Evolutionary conservation across 192 early-diverging fungal genomes (phyloP).

Genomic region (Coemansia sp.): DNA sequence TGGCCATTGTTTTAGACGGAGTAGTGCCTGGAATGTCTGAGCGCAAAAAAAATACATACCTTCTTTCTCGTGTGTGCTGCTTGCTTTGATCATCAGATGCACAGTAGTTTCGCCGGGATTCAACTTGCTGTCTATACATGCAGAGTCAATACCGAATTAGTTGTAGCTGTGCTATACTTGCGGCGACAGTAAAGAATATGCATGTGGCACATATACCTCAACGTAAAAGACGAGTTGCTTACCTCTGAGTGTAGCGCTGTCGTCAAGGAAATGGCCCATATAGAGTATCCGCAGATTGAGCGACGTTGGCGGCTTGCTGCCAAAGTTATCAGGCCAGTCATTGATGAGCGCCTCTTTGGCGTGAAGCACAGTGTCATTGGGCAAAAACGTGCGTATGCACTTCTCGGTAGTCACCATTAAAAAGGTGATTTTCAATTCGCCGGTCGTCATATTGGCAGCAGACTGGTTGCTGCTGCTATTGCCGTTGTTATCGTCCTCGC

Average conservation of each 20-base stretch:
- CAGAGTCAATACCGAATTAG: neutral
- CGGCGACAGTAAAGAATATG: neutral
- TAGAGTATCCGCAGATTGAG: conserved; percentile 49
- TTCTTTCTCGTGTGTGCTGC: conserved; percentile 30
- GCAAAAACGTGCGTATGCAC: conserved; percentile 24
- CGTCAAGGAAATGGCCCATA: conserved; percentile 44
- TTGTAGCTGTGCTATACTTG: neutral
- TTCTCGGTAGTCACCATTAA: conserved; percentile 41
- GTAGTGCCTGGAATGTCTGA: neutral
- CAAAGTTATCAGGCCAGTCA: conserved; percentile 48
- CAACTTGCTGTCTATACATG: conserved; percentile 29
- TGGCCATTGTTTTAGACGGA: conserved; percentile 4
- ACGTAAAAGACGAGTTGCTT: neutral
- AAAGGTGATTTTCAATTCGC: conserved; percentile 36
- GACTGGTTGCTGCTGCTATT: conserved; percentile 9
- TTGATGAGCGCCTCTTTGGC: conserved; percentile 42
- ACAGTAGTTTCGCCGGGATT: conserved; percentile 22
- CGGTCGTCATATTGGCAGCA: conserved; percentile 10
- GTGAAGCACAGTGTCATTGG: conserved; percentile 33
- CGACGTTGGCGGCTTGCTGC: conserved; percentile 27
- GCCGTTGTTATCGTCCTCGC: conserved; percentile 18
- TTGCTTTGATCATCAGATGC: conserved; percentile 27
- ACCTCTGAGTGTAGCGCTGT: conserved; percentile 37
- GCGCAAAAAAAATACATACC: conserved; percentile 13
- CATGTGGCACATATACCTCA: neutral